Percentiles rank a stretch among this genome's conserved stretches.
phyloP scores from a whole-genome alignment of 768 basidiomycete species.

The Tremella fuciformis region DNA sequence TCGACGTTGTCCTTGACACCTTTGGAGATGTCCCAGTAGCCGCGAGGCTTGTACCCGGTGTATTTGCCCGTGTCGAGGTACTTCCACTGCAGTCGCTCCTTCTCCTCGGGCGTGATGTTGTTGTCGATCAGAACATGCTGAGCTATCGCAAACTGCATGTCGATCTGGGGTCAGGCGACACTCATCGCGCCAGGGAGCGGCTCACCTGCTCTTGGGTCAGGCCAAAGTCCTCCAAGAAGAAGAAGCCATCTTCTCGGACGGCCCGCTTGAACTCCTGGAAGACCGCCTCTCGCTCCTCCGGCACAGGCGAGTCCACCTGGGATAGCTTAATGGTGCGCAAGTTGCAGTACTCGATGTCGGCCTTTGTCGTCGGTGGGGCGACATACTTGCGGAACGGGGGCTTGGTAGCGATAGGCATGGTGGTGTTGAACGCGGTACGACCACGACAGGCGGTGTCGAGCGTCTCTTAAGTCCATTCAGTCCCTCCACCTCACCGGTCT shows the following conservation, averaged over 20 bases:
- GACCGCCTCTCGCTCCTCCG: not conserved
- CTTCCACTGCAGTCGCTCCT: conserved; percentile 24
- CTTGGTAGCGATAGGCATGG: conserved; percentile 11
- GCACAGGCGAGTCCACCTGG: conserved; percentile 19
- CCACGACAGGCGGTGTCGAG: too few relatives aligned
- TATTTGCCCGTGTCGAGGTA: conserved; percentile 16
- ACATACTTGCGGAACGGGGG: conserved; percentile 16
- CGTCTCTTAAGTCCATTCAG: too few relatives aligned
- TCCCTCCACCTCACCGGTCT: too few relatives aligned
- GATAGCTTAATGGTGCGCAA: conserved; percentile 32
- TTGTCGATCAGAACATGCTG: conserved; percentile 24
- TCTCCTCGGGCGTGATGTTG: conserved; percentile 33
- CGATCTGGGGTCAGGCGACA: conserved; percentile 22
- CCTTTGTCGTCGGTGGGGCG: conserved; percentile 20
- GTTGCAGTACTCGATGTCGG: conserved; percentile 23
- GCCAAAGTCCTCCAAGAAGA: conserved; percentile 37
- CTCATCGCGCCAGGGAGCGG: not conserved
- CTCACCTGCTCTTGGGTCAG: conserved; percentile 26
- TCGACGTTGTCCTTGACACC: conserved; percentile 26
- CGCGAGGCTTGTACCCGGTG: conserved; percentile 23
- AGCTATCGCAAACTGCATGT: conserved; percentile 32
- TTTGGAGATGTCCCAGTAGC: conserved; percentile 16
- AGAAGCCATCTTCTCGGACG: conserved; percentile 35
- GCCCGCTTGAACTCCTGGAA: conserved; percentile 12
- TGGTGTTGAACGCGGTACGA: not conserved